A percentile compares a stretch with the other conserved stretches of the same genome.
Evolutionary conservation across 768 basidiomycete species (phyloP).

Genomic region (Leccinum barrowsii): DNA sequence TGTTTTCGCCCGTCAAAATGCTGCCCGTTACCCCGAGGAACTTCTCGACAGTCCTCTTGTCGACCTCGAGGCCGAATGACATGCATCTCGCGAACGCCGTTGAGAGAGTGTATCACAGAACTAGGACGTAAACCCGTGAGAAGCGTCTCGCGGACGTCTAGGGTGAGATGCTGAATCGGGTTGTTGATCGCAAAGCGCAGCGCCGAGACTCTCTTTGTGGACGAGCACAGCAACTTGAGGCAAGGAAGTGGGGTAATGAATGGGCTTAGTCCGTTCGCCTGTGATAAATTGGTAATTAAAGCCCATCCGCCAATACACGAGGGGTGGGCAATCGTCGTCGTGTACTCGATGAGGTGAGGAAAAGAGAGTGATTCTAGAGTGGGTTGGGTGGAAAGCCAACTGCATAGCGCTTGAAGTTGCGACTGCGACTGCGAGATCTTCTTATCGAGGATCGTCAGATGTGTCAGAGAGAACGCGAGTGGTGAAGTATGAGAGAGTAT

Average conservation of each 20-base stretch:
- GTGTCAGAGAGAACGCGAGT: slow-evolving; percentile 22
- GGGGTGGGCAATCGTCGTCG: background rate
- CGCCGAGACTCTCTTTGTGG: slow-evolving; percentile 21
- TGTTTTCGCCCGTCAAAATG: slow-evolving; percentile 17
- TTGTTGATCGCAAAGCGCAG: slow-evolving; percentile 17
- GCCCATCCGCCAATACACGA: slow-evolving; percentile 13
- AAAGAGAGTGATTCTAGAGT: slow-evolving; percentile 28
- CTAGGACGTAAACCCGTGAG: slow-evolving; percentile 30
- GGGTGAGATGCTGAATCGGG: slow-evolving; percentile 19
- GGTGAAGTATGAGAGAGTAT: slow-evolving; percentile 18
- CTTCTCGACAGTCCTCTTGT: slow-evolving; percentile 32
- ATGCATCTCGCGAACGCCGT: slow-evolving; percentile 29
- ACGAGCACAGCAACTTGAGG: slow-evolving; percentile 27
- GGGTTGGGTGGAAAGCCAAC: slow-evolving; percentile 24
- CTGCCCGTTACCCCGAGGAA: slow-evolving; percentile 26
- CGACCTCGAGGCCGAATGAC: slow-evolving; percentile 30
- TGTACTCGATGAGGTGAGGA: slow-evolving; percentile 22
- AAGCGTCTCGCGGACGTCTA: slow-evolving; percentile 27
- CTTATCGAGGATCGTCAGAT: slow-evolving; percentile 28
- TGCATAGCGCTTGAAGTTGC: slow-evolving; percentile 12
- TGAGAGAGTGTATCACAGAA: slow-evolving; percentile 23
- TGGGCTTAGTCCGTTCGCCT: background rate
- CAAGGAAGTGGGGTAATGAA: slow-evolving; percentile 17
- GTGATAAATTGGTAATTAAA: background rate
- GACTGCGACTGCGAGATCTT: slow-evolving; percentile 21